Evolutionary conservation across 805 yeast species (phyloP).

Genomic region (Pichia sporocuriosa): DNA sequence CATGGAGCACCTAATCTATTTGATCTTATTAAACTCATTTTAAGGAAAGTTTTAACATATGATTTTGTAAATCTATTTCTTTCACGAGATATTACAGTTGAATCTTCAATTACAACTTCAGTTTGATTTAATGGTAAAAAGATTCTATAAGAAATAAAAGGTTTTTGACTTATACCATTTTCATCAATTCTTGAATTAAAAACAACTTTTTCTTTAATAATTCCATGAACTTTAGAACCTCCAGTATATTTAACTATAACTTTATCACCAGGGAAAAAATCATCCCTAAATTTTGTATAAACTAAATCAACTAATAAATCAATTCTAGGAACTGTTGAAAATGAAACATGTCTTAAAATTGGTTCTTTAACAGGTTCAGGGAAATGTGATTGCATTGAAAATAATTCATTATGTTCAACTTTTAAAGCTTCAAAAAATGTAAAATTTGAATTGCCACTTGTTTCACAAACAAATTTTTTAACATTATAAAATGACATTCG

Average conservation of each 20-base stretch:
- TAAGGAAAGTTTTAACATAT: conserved; percentile 81
- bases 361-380: conserved; percentile 93
- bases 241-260: conserved; percentile 51
- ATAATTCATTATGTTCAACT: conserved; percentile 59
- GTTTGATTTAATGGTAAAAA: conserved; percentile 34
- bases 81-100: conserved; percentile 65
- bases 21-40: conserved; percentile 69
- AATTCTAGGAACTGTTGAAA: conserved; percentile 71
- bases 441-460: conserved; percentile 87
- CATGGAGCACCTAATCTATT: conserved; percentile 91
- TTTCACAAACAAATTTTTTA: conserved; percentile 87
- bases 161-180: conserved; percentile 31
- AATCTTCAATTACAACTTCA: conserved; percentile 63
- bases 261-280: conserved; percentile 87
- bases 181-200: conserved; percentile 46
- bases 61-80: conserved; percentile 84
- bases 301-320: conserved; percentile 87
- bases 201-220: conserved; percentile 80
- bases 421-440: conserved; percentile 85
- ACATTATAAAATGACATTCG: conserved; percentile 67
- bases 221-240: conserved; percentile 41
- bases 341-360: conserved; percentile 77
- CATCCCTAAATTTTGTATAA: conserved; percentile 66
- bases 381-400: conserved; percentile 67
- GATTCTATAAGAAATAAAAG: conserved; percentile 65